Evolutionary conservation across 805 yeast species (phyloP), one percentile per base, ranked within the genome.

Genomic region (Komagataella phaffii): DNA sequence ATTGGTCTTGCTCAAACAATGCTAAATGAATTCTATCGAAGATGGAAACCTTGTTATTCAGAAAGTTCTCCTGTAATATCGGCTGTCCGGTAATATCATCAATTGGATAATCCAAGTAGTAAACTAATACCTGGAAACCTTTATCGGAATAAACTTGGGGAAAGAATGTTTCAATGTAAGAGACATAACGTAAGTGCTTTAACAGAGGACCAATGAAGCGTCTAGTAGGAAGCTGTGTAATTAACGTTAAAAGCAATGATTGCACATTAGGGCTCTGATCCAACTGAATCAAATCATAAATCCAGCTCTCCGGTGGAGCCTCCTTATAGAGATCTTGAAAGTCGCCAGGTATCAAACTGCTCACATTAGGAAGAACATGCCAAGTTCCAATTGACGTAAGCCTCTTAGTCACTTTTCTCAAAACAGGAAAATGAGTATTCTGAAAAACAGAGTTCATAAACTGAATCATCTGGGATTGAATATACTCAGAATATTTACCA

Each of bases 201-300:
- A 73, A 30, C 2, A 73, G 43, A 0, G 66, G 53, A 50, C 62
- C 65, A 4, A 64, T 49, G 49, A 62, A 73, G 48, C 67, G 57
- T 52, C 79, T 61, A 0, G 76, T 67, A 0, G 76, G 75, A 6
- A 70, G 56, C 50, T 68, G 73, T 3, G 76, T 70, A 6, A 73
- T 49, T 1, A 68, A 51, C 6, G 58, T 50, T 4, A 61, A 51
- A 10, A 72, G 47, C 18, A 72, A 54, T 19, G 56, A 49, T 6
- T 69, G 40, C 40, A 30, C 40, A 4, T 30, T 14, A 2, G 4
- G 3, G 40, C 40, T 30, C 40, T 30, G 40, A 8, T 30, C 10
- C 40, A 30, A 30, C 14, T 8, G 40, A 10, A 30, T 30, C 40
- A 30, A 30, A 30, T 30, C n/a, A 30, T 30, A 30, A 30, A 30